Conservation (phyloP, 2,329 filamentous ascomycete species). For the Colletotrichum camelliae region DNA sequence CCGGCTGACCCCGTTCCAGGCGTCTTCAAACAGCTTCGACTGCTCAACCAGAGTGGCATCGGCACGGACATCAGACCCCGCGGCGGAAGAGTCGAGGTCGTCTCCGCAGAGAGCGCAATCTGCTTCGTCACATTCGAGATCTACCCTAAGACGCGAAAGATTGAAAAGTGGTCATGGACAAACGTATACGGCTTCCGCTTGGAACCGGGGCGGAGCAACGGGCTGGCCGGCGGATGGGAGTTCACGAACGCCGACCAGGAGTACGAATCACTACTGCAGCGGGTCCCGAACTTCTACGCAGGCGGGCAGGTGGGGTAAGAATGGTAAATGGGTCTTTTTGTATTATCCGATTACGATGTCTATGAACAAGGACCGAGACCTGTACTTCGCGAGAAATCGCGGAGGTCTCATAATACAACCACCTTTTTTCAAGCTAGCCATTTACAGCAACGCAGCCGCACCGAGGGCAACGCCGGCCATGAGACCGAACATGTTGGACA, state of each 20-base stretch:
- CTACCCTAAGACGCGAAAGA: neutral
- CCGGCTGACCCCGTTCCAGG: neutral
- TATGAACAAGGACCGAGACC: neutral
- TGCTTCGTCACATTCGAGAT: constrained; percentile 13
- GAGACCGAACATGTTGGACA: neutral
- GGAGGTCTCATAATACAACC: neutral
- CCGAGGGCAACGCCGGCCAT: neutral
- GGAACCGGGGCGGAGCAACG: neutral
- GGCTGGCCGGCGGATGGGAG: constrained; percentile 26
- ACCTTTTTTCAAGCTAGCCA: neutral
- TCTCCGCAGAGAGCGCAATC: constrained; percentile 1
- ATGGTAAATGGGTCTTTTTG: neutral
- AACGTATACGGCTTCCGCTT: constrained; percentile 11
- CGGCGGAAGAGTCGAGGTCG: neutral
- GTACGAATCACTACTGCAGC: constrained; percentile 28
- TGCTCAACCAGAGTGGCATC: constrained; percentile 20
- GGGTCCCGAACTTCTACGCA: constrained; percentile 24
- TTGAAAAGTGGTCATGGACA: neutral
- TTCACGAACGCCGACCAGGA: constrained; percentile 29
- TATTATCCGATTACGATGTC: neutral
- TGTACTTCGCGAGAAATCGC: neutral
- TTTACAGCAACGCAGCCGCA: neutral
- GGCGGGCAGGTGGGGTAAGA: neutral
- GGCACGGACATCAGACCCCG: neutral
- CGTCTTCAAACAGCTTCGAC: neutral